These are phyloP conservation scores for Leishmania turanica DNA, from an alignment of 208 protist genomes.

Conservation along the genomic window DNA sequence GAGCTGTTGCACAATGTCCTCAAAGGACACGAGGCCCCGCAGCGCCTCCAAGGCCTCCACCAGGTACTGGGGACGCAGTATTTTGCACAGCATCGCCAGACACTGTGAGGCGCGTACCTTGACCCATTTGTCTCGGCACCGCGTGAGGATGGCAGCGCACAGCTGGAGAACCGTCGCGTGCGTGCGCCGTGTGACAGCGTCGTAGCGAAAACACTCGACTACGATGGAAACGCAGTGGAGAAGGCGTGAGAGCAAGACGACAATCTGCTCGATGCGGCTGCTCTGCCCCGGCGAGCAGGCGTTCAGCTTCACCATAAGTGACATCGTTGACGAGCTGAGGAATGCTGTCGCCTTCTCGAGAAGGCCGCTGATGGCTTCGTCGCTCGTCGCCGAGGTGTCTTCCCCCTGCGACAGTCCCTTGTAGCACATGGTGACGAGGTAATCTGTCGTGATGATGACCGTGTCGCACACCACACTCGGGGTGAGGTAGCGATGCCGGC, in stretches of 20 bases:
- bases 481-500: slow-evolving; percentile 57
- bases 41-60: slow-evolving; percentile 43
- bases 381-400: slow-evolving; percentile 30
- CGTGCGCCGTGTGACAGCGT: slow-evolving; percentile 62
- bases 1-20: slow-evolving; percentile 65
- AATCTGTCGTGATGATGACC: slow-evolving; percentile 69
- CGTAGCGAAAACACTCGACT: slow-evolving; percentile 85
- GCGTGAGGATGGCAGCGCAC: slow-evolving; percentile 63
- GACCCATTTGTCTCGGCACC: slow-evolving; percentile 62
- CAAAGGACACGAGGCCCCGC: slow-evolving; percentile 36
- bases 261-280: slow-evolving; percentile 27
- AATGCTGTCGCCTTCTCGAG: slow-evolving; percentile 74
- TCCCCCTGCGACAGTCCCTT: slow-evolving; percentile 43
- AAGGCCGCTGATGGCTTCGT: slow-evolving; percentile 65
- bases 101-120: slow-evolving; percentile 75
- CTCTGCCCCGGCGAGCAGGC: slow-evolving; percentile 17
- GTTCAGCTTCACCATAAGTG: slow-evolving; percentile 47
- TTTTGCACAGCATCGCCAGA: slow-evolving; percentile 51
- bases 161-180: slow-evolving; percentile 72
- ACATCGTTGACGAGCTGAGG: slow-evolving; percentile 45
- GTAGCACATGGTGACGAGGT: slow-evolving; percentile 79
- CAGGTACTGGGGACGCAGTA: slow-evolving; percentile 59
- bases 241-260: slow-evolving; percentile 58
- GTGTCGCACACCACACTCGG: slow-evolving; percentile 56
- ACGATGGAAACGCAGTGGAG: slow-evolving; percentile 70